phyloP scores from a whole-genome alignment of 1,284 basidiomycete genomes.

The Leccinum variabile region DNA sequence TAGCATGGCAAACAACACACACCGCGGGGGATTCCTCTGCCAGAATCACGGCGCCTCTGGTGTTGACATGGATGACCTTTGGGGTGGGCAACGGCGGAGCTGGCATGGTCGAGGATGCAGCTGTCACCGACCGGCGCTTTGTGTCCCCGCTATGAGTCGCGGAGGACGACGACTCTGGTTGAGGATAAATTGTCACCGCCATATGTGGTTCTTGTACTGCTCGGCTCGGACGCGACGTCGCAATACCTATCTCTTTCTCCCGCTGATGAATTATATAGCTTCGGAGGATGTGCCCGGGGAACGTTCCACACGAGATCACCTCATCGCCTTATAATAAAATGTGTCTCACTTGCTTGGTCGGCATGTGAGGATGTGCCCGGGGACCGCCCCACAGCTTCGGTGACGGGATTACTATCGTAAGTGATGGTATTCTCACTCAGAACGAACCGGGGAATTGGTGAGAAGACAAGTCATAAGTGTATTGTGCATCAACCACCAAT shows the following conservation, averaged over 20 bases:
- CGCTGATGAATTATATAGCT: background rate
- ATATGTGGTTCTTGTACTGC: background rate
- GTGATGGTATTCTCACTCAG: background rate
- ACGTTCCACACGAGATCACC: conserved; percentile 7
- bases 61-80: conserved; percentile 82
- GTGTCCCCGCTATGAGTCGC: conserved; percentile 12
- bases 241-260: background rate
- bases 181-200: conserved; percentile 23
- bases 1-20: conserved; percentile 30
- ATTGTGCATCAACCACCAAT: conserved; percentile 63
- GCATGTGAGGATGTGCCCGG: background rate
- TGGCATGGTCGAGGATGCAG: conserved; percentile 31
- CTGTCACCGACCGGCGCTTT: conserved; percentile 20
- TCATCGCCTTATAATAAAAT: background rate
- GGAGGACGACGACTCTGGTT: background rate
- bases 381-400: conserved; percentile 3
- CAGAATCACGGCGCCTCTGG: conserved; percentile 85
- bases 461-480: background rate
- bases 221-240: background rate
- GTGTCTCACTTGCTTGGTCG: background rate
- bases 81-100: conserved; percentile 58
- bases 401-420: background rate
- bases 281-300: background rate
- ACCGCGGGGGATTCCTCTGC: conserved; percentile 93
- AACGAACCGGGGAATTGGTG: background rate